Percentiles rank a stretch among this genome's conserved stretches.
Conservation (phyloP, 1,284 basidiomycete species). For the Xerocomus amazonicus region DNA sequence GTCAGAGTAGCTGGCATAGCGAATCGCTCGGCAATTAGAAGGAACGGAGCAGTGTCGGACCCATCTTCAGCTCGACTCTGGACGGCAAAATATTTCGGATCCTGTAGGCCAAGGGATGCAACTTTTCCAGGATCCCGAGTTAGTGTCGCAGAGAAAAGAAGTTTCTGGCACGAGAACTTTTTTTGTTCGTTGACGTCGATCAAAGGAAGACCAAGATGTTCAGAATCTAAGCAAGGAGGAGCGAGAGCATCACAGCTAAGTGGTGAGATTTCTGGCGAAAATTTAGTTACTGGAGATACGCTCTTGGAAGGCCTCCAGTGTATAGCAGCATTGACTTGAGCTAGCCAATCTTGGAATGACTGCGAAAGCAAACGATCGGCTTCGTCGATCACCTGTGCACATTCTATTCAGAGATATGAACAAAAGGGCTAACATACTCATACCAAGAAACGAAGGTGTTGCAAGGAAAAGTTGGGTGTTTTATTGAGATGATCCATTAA, state of each 20-base stretch:
- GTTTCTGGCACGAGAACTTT: conserved; percentile 81
- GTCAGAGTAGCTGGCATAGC: conserved; percentile 76
- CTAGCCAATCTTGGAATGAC: conserved; percentile 95
- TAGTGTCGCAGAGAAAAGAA: conserved; percentile 95
- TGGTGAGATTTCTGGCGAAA: conserved; percentile 5
- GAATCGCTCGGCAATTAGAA: conserved; percentile 72
- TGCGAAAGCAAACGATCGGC: conserved; percentile 93
- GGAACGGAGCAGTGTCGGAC: conserved; percentile 38
- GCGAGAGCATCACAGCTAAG: conserved; percentile 53
- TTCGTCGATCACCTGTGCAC: conserved; percentile 86
- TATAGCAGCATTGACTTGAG: conserved; percentile 72
- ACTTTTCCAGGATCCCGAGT: conserved; percentile 94
- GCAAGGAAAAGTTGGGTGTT: conserved; percentile 87
- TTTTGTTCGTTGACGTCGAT: conserved; percentile 55
- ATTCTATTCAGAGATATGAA: conserved; percentile 4
- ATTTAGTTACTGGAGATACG: background rate
- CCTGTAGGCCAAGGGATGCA: conserved; percentile 71
- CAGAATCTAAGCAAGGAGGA: conserved; percentile 51
- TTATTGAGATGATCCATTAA: conserved; percentile 90
- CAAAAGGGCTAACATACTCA: background rate
- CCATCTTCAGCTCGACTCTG: conserved; percentile 45
- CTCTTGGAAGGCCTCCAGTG: conserved; percentile 41
- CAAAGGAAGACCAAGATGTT: conserved; percentile 38
- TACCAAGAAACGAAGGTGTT: conserved; percentile 91
- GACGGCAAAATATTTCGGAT: conserved; percentile 89